A percentile compares a stretch with the other conserved stretches of the same genome.
These are phyloP conservation scores for Sugiyamaella novakii DNA, from an alignment of 1,139 yeast species.

Conservation along the genomic window DNA sequence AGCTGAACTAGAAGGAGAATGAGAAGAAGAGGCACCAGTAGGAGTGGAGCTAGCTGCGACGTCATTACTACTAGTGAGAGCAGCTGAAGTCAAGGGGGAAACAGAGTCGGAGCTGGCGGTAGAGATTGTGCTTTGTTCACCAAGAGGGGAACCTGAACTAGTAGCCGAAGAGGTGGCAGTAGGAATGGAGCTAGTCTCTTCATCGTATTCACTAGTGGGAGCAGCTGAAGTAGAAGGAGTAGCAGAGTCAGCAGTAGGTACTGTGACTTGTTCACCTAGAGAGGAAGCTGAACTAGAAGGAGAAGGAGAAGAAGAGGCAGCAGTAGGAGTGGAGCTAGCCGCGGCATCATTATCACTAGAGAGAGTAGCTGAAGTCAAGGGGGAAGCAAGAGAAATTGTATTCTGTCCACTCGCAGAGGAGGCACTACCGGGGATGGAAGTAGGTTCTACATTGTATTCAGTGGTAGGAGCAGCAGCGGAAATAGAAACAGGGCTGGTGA, in stretches of 20 bases:
- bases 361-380: neutral
- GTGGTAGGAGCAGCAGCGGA: neutral
- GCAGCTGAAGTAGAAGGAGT: slow-evolving; percentile 14
- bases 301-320: slow-evolving; percentile 1
- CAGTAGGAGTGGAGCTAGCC: neutral
- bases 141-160: too few species aligned
- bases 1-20: too few species aligned
- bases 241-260: neutral
- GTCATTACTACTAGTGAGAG: too few species aligned
- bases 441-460: neutral
- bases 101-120: too few species aligned
- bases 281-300: slow-evolving; percentile 3
- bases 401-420: too few species aligned
- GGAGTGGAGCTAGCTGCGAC: too few species aligned
- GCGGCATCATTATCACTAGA: neutral
- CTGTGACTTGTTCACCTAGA: neutral
- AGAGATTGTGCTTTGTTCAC: too few species aligned
- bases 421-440: neutral
- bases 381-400: too few species aligned
- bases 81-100: too few species aligned
- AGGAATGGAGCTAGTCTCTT: slow-evolving; percentile 3
- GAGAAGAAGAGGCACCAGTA: too few species aligned
- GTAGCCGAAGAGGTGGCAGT: slow-evolving; percentile 2
- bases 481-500: neutral
- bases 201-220: slow-evolving; percentile 7